phyloP scores from a whole-genome alignment of 2,329 filamentous ascomycete genomes.

The Periconia sp. region DNA sequence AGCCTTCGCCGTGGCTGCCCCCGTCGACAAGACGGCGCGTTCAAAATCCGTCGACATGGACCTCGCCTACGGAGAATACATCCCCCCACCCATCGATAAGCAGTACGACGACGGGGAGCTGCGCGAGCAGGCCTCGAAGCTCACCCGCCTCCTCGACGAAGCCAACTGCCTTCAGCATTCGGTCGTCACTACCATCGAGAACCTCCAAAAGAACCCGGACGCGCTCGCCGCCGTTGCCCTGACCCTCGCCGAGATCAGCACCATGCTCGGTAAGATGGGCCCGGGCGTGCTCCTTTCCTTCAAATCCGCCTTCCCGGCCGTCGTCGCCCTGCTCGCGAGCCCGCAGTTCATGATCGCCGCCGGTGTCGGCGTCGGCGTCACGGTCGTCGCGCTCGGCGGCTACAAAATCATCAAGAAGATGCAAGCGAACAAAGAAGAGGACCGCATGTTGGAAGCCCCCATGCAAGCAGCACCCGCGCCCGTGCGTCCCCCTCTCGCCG shows the following conservation, averaged over 20 bases:
- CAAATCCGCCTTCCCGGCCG: constrained; percentile 79
- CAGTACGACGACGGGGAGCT: constrained; percentile 60
- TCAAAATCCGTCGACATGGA: constrained; percentile 73
- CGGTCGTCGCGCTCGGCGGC: constrained; percentile 90
- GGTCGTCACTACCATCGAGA: constrained; percentile 78
- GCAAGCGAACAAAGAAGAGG: constrained; percentile 47
- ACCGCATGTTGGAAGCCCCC: constrained; percentile 12
- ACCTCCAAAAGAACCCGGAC: constrained; percentile 80
- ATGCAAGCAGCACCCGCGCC: constrained; percentile 16
- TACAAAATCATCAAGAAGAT: constrained; percentile 97
- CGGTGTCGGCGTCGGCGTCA: constrained; percentile 87
- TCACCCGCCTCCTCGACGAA: constrained; percentile 80
- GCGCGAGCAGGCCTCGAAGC: constrained; percentile 68
- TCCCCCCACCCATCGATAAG: constrained; percentile 61
- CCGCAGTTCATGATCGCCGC: constrained; percentile 95
- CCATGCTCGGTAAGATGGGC: constrained; percentile 78
- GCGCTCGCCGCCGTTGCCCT: constrained; percentile 92
- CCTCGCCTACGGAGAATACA: constrained; percentile 83
- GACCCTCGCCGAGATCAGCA: constrained; percentile 87
- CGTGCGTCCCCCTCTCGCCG: constrained; percentile 10
- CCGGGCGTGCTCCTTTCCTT: constrained; percentile 75
- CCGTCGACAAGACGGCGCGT: constrained; percentile 25
- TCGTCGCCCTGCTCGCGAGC: constrained; percentile 82
- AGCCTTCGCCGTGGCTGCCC: constrained; percentile 19
- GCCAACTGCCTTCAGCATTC: constrained; percentile 86